These are phyloP conservation scores for Crucibulum laeve DNA, from an alignment of 768 basidiomycete species.

Conservation along the genomic window DNA sequence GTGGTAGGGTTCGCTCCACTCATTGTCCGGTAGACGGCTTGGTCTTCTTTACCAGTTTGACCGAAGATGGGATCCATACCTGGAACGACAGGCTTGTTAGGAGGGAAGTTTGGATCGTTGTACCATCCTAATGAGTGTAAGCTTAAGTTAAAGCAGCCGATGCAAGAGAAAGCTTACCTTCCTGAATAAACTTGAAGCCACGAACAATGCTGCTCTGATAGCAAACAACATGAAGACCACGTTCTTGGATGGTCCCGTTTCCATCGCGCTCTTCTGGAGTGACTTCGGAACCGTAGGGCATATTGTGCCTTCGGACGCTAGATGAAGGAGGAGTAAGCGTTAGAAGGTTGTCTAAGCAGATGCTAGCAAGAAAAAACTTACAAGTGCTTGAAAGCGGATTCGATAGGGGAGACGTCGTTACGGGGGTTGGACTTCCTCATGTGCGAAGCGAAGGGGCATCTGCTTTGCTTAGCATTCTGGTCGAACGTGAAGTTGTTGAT, in stretches of 20 bases:
- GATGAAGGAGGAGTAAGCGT: too few species aligned
- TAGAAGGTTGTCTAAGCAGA: too few species aligned
- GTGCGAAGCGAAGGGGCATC: constrained; percentile 13
- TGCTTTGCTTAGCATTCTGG: constrained; percentile 5
- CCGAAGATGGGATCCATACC: neutral
- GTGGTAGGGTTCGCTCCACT: neutral
- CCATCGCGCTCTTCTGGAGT: neutral
- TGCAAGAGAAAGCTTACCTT: neutral
- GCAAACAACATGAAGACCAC: constrained; percentile 11
- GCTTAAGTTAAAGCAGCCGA: too few species aligned
- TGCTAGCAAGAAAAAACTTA: too few species aligned
- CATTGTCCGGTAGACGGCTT: neutral
- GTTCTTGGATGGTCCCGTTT: constrained; percentile 4
- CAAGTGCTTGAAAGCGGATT: too few species aligned
- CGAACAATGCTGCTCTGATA: constrained; percentile 13
- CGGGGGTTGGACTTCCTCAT: constrained; percentile 15
- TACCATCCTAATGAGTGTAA: neutral
- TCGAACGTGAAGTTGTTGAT: constrained; percentile 13
- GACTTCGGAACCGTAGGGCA: neutral
- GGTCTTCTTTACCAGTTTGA: neutral
- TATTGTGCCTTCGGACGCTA: constrained; percentile 1
- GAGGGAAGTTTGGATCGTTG: neutral
- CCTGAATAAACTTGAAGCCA: constrained; percentile 6
- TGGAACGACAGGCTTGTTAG: neutral
- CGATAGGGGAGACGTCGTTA: constrained; percentile 8